phyloP scores from a whole-genome alignment of 352 stramenopile species.

The Elongisporangium prolatum region DNA sequence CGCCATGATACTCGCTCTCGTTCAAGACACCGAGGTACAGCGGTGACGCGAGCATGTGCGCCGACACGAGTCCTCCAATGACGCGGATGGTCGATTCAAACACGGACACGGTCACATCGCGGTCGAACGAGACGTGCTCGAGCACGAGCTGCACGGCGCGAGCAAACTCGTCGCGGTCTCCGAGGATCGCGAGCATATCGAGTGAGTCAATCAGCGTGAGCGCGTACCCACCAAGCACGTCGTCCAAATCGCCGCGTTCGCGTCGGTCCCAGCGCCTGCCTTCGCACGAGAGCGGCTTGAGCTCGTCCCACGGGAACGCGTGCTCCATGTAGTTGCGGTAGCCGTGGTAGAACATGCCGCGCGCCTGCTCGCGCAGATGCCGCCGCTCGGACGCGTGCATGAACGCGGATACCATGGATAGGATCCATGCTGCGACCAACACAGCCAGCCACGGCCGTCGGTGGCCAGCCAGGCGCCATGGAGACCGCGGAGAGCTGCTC shows the following conservation, averaged over 20 bases:
- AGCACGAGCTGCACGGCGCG: slow-evolving; percentile 61
- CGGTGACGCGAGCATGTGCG: slow-evolving; percentile 81
- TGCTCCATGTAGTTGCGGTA: slow-evolving; percentile 86
- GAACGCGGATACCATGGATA: slow-evolving; percentile 7
- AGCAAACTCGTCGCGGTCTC: slow-evolving; percentile 76
- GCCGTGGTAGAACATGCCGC: slow-evolving; percentile 88
- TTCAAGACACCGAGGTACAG: slow-evolving; percentile 50
- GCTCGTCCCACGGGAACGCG: slow-evolving; percentile 84
- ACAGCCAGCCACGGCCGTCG: not conserved
- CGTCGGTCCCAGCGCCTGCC: slow-evolving; percentile 73
- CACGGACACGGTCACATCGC: slow-evolving; percentile 88
- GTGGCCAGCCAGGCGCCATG: no score
- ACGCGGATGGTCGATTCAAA: slow-evolving; percentile 93
- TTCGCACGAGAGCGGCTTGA: slow-evolving; percentile 80
- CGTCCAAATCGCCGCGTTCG: slow-evolving; percentile 82
- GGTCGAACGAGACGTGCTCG: slow-evolving; percentile 68
- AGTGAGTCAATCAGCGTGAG: slow-evolving; percentile 87
- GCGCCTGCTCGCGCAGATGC: slow-evolving; percentile 68
- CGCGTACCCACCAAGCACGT: slow-evolving; percentile 76
- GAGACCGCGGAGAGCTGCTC: not conserved
- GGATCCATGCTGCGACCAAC: not conserved
- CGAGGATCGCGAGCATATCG: slow-evolving; percentile 85
- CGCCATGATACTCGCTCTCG: slow-evolving; percentile 84
- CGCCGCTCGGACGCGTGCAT: slow-evolving; percentile 70
- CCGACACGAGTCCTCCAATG: slow-evolving; percentile 88